These are phyloP conservation scores for Rhynchospora breviuscula DNA, from an alignment of 176 grass and related monocot species.

Conservation along the genomic window DNA sequence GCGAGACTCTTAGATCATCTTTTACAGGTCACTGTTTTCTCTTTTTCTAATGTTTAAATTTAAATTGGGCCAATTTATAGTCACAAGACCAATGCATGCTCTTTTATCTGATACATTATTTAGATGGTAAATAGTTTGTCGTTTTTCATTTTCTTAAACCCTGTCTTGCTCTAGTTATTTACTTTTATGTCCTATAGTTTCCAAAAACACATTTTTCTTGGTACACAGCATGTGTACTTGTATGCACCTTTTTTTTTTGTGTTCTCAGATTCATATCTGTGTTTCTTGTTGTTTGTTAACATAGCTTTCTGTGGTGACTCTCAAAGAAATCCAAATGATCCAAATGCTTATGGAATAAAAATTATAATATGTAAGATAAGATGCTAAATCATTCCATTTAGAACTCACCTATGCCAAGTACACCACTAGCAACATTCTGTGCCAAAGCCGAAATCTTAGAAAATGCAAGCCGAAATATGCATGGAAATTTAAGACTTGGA, in stretches of 20 bases:
- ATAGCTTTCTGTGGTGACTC: background rate
- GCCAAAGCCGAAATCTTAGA: background rate
- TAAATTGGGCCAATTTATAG: too few relatives aligned
- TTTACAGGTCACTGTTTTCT: slow-evolving; percentile 61
- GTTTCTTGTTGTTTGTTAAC: background rate
- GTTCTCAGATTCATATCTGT: background rate
- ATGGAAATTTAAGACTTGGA: too few relatives aligned
- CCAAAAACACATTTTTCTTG: background rate
- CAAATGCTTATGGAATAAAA: background rate
- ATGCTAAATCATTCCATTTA: background rate
- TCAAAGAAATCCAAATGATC: background rate
- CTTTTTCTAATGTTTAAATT: background rate
- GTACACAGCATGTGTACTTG: background rate
- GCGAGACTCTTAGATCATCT: slow-evolving; percentile 42
- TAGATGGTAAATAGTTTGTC: background rate
- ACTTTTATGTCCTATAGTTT: background rate
- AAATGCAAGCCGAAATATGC: background rate
- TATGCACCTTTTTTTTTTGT: background rate
- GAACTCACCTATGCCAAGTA: background rate
- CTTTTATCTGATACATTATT: background rate
- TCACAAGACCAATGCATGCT: background rate
- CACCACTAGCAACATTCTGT: background rate
- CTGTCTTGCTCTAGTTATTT: background rate
- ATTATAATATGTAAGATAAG: background rate
- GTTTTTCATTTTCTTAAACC: background rate